phyloP scores from a whole-genome alignment of 2,329 filamentous ascomycete species.

The Phaeosphaeria sp. region DNA sequence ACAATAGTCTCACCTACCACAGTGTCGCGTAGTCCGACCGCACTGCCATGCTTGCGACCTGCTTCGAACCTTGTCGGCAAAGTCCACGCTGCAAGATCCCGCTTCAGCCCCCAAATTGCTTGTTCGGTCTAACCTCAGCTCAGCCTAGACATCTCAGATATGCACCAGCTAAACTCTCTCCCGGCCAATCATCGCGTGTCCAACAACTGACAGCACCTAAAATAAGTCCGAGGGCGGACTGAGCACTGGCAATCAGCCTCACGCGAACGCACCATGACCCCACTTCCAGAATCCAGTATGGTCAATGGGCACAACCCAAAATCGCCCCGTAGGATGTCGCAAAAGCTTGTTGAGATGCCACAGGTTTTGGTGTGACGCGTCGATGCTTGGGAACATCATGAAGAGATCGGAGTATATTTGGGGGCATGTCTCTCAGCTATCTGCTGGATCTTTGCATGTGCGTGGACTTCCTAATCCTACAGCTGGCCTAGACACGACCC shows the following conservation, averaged over 20 bases:
- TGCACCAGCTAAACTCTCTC: constrained; percentile 5
- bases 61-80: background rate
- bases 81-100: background rate
- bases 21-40: background rate
- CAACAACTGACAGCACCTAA: constrained; percentile 7
- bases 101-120: constrained; percentile 16
- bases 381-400: background rate
- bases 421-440: background rate
- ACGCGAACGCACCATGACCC: background rate
- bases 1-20: background rate
- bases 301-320: background rate
- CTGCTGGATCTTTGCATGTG: background rate
- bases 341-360: background rate
- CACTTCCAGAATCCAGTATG: background rate
- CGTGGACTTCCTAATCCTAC: background rate
- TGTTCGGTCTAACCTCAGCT: constrained; percentile 9
- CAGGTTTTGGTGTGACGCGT: background rate
- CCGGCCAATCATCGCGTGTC: constrained; percentile 5
- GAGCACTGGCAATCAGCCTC: constrained; percentile 8
- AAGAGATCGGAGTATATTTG: background rate
- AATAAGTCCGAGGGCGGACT: constrained; percentile 9
- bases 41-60: background rate
- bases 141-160: constrained; percentile 7
- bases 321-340: background rate
- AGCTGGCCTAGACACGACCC: constrained; percentile 1